Percentiles rank a stretch among this genome's conserved stretches.
Evolutionary conservation across 2,329 filamentous ascomycete genomes (phyloP).

Genomic region (Chrysoporthe cubensis): DNA sequence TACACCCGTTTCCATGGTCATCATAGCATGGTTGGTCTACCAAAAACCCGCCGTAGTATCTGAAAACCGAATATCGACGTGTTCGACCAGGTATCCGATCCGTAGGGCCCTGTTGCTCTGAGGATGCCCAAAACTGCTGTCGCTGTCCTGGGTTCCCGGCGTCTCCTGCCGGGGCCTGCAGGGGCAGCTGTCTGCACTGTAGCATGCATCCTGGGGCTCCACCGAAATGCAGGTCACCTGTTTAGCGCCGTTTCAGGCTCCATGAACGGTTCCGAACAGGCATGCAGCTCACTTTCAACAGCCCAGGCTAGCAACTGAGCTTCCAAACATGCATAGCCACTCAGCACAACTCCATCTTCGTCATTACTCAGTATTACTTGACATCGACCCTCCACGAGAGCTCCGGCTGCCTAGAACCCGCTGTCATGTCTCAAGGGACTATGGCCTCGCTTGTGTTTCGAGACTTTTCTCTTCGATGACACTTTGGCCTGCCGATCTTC

Average conservation of each 20-base stretch:
- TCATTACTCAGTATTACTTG: not conserved
- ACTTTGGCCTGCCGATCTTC: not conserved
- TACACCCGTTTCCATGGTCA: not conserved
- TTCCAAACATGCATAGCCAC: not conserved
- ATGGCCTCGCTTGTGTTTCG: too few species aligned
- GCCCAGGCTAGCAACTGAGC: not conserved
- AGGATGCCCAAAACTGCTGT: not conserved
- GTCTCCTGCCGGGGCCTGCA: conserved; percentile 2
- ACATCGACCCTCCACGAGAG: not conserved
- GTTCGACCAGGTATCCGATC: not conserved
- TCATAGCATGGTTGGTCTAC: not conserved
- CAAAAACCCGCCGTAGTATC: not conserved
- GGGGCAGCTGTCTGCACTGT: not conserved
- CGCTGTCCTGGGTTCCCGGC: not conserved
- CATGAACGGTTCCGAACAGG: not conserved
- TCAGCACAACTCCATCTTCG: not conserved
- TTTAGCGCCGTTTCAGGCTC: conserved; percentile 4
- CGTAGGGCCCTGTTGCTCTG: not conserved
- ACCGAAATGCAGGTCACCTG: not conserved
- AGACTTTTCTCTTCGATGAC: not conserved
- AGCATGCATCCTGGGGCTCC: not conserved
- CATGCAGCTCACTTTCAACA: not conserved
- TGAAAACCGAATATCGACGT: not conserved
- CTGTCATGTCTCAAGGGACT: not conserved
- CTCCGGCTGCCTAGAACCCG: not conserved